These are phyloP conservation scores for Rhizophagus sp. DNA, from an alignment of 192 early-diverging fungal species.

Conservation along the genomic window DNA sequence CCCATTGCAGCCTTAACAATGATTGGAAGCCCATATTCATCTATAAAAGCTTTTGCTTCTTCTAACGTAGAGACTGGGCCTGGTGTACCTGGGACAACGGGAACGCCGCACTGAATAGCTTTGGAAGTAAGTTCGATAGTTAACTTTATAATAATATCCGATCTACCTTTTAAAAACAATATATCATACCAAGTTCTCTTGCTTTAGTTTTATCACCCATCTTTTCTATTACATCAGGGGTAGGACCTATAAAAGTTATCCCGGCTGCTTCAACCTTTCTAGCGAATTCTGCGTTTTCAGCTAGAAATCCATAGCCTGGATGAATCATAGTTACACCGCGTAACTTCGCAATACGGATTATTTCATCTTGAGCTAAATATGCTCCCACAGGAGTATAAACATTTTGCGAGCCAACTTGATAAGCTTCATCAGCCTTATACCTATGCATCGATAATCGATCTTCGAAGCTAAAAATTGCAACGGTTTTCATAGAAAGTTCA, in stretches of 20 bases:
- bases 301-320: constrained; percentile 96
- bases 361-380: constrained; percentile 92
- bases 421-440: constrained; percentile 95
- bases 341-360: constrained; percentile 82
- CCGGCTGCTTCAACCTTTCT: constrained; percentile 85
- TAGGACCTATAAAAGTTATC: constrained; percentile 90
- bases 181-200: constrained; percentile 65
- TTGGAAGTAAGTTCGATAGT: background rate
- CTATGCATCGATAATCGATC: constrained; percentile 92
- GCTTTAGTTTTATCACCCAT: constrained; percentile 97
- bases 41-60: constrained; percentile 73
- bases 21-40: constrained; percentile 85
- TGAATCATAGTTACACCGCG: constrained; percentile 87
- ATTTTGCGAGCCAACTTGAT: constrained; percentile 86
- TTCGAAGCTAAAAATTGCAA: constrained; percentile 89
- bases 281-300: constrained; percentile 93
- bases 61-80: constrained; percentile 70
- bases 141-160: background rate
- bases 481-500: constrained; percentile 86
- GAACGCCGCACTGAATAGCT: constrained; percentile 81
- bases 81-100: constrained; percentile 92
- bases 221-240: constrained; percentile 78
- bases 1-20: constrained; percentile 99
- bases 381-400: constrained; percentile 89
- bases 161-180: background rate